A percentile compares a stretch with the other conserved stretches of the same genome.
Evolutionary conservation across 2,329 filamentous ascomycete genomes (phyloP).

Genomic region (Annulohypoxylon truncatum): DNA sequence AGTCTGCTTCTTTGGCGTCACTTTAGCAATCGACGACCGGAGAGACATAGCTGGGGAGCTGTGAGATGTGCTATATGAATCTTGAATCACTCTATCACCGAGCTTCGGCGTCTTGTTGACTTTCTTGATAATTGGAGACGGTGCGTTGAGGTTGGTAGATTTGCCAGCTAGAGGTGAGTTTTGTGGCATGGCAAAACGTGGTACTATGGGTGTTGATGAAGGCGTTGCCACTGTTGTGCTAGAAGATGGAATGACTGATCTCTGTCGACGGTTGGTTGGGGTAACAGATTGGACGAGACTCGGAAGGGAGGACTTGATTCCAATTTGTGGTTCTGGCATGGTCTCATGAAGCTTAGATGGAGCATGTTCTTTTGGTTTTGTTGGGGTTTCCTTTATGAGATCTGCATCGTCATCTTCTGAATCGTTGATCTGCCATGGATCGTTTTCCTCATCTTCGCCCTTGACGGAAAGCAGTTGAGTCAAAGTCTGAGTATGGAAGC

Average conservation of each 20-base stretch:
- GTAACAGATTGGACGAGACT: slow-evolving; percentile 43
- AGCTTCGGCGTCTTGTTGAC: slow-evolving; percentile 42
- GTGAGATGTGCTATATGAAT: slow-evolving; percentile 48
- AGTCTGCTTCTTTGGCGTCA: slow-evolving; percentile 43
- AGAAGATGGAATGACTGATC: slow-evolving; percentile 46
- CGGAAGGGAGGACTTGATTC: slow-evolving; percentile 35
- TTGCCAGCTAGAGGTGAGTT: slow-evolving; percentile 45
- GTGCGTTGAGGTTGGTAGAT: slow-evolving; percentile 43
- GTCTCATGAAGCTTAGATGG: slow-evolving; percentile 7
- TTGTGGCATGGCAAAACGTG: slow-evolving; percentile 38
- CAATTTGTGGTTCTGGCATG: slow-evolving; percentile 2
- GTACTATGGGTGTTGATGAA: slow-evolving; percentile 42
- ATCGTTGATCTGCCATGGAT: slow-evolving; percentile 43
- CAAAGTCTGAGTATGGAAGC: slow-evolving; percentile 50
- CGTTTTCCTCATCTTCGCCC: slow-evolving; percentile 29
- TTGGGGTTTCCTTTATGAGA: slow-evolving; percentile 46
- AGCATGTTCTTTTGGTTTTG: slow-evolving; percentile 28
- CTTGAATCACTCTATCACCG: slow-evolving; percentile 43
- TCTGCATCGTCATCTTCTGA: slow-evolving; percentile 45
- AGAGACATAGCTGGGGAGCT: slow-evolving; percentile 44
- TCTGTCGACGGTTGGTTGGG: slow-evolving; percentile 43
- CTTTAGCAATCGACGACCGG: slow-evolving; percentile 39
- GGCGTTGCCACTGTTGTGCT: slow-evolving; percentile 44
- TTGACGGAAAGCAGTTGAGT: slow-evolving; percentile 44
- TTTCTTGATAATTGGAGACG: slow-evolving; percentile 40